Evolutionary conservation across 2,329 filamentous ascomycete genomes (phyloP).

Genomic region (Blumeriella jaapii): DNA sequence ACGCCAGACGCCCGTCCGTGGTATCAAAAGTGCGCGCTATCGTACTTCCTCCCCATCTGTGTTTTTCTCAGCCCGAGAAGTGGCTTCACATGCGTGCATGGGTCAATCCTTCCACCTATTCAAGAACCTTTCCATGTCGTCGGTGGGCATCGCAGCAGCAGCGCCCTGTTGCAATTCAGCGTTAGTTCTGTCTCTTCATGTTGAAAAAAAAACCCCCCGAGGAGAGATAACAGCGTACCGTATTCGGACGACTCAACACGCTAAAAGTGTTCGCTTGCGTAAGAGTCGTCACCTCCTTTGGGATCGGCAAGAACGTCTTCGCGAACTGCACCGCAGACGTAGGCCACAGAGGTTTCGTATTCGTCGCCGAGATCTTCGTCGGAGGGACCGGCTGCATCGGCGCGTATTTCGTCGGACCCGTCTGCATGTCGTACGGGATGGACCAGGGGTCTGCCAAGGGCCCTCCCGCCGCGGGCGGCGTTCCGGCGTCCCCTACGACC

Average conservation of each 20-base stretch:
- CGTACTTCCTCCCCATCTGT: too few species aligned
- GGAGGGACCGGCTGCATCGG: conserved; percentile 30
- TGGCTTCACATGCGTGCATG: too few species aligned
- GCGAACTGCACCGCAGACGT: conserved; percentile 28
- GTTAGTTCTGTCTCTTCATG: too few species aligned
- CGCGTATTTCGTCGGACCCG: conserved; percentile 29
- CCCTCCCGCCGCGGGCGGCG: too few species aligned
- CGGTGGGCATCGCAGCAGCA: conserved; percentile 24
- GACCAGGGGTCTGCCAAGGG: conserved; percentile 14
- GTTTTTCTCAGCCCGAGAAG: too few species aligned
- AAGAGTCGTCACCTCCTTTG: conserved; percentile 27
- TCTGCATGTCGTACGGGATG: conserved; percentile 28
- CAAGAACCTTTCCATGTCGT: conserved; percentile 29
- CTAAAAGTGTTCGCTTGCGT: conserved; percentile 28
- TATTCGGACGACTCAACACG: conserved; percentile 28
- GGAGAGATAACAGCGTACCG: conserved; percentile 19
- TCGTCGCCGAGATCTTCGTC: conserved; percentile 30
- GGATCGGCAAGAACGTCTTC: conserved; percentile 24
- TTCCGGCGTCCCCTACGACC: conserved; percentile 9
- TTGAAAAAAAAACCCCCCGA: too few species aligned
- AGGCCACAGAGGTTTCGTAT: conserved; percentile 27
- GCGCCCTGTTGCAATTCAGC: conserved; percentile 19
- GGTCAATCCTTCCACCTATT: conserved; percentile 30
- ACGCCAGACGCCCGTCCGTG: too few species aligned
- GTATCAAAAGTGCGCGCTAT: too few species aligned